Evolutionary conservation across 2,329 filamentous ascomycete species (phyloP), one percentile per base, ranked within the genome.

Genomic region (Colletotrichum kahawae): DNA sequence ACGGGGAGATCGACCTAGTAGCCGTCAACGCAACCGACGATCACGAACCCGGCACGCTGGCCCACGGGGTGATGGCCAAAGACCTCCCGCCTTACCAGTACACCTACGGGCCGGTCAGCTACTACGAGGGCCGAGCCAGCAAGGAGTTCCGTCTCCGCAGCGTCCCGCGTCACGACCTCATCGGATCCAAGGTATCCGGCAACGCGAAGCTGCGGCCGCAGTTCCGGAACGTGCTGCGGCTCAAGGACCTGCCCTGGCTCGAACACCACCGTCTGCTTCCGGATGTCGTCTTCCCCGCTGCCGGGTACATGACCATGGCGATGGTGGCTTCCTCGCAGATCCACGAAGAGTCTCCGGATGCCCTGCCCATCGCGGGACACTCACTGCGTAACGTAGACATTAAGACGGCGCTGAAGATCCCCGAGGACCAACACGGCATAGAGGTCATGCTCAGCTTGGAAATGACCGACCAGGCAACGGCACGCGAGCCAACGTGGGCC

Each of bases 11-110:
- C 24, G 27, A 57, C 24, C 54, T 57, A 0, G 54, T 31, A 3
- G 54, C 54, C 14, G 24, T 57, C 0, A 57, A 57, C 54, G 1
- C 54, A 29, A 57, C 24, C 4, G 54, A 57, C 24, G 54, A 29
- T 1, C 21, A 57, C 2, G 24, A 57, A 0, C 21, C 24, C 4
- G 54, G 27, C 0, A 29, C 24, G 0, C 54, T 29, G 0, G 16
- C 27, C 0, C 54, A 57, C 27, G 54, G 54, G 0, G 54, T 57
- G 14, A 57, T 7, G 21, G 54, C 24, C 0, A 57, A 57, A 57
- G 54, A 57, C 0, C 54, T 57, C 7, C 54, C 54, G 7, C 54
- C 54, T 0, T 57, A 57, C 0, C 54, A 57, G 54, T 57, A 57
- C 16, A 57, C 54, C 1, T 57, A 57, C 24, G 54, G 54, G 1